Percentiles rank a stretch among this genome's conserved stretches.
Conservation (phyloP, 2,329 filamentous ascomycete genomes). For the Coniosporium tulheliwenetii region DNA sequence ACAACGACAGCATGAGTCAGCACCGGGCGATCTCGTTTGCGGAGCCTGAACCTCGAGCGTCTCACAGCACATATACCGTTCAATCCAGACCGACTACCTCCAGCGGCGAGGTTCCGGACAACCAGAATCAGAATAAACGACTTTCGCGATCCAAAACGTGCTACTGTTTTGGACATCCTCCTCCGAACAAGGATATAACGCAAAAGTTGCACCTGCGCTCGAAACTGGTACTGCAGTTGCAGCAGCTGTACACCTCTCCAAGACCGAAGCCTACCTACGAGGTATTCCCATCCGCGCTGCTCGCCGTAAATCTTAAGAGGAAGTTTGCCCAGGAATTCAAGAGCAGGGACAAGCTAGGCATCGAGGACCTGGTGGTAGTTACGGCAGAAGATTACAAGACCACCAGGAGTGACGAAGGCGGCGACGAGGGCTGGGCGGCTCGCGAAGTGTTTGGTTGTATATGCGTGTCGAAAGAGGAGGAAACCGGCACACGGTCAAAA, state of each 20-base stretch:
- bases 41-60: too few relatives aligned
- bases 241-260: slow-evolving; percentile 43
- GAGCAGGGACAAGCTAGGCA: slow-evolving; percentile 46
- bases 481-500: slow-evolving; percentile 30
- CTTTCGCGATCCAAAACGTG: slow-evolving; percentile 41
- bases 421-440: slow-evolving; percentile 33
- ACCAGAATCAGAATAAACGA: slow-evolving; percentile 21
- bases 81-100: too few relatives aligned
- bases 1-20: too few relatives aligned
- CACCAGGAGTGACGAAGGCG: slow-evolving; percentile 23
- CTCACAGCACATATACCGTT: too few relatives aligned
- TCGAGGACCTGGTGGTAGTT: slow-evolving; percentile 56
- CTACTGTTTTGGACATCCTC: slow-evolving; percentile 55
- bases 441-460: slow-evolving; percentile 52
- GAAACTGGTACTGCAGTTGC: slow-evolving; percentile 55
- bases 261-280: slow-evolving; percentile 56
- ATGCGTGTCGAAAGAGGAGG: slow-evolving; percentile 41
- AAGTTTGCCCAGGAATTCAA: slow-evolving; percentile 48
- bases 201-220: slow-evolving; percentile 53
- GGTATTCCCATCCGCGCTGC: slow-evolving; percentile 34
- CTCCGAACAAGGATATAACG: slow-evolving; percentile 36
- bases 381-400: slow-evolving; percentile 49
- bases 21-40: too few relatives aligned
- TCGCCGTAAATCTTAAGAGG: slow-evolving; percentile 16
- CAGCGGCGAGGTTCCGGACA: too few relatives aligned